Percentiles rank a stretch among this genome's conserved stretches.
phyloP scores from a whole-genome alignment of 2,329 filamentous ascomycete genomes.

The Pseudonectria buxi region DNA sequence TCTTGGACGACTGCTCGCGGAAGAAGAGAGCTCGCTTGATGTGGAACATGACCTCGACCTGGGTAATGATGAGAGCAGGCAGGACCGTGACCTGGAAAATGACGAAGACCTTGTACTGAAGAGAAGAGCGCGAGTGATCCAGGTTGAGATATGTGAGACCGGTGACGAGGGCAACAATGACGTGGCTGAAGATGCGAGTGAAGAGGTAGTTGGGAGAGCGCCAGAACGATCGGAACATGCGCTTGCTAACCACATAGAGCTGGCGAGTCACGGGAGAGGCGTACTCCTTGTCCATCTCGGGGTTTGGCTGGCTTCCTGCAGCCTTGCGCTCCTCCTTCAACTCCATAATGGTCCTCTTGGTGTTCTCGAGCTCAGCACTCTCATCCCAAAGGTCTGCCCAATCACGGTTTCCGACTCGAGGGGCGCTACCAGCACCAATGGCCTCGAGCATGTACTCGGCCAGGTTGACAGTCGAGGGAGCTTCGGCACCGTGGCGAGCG shows the following conservation, averaged over 20 bases:
- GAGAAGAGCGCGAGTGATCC: constrained; percentile 64
- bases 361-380: constrained; percentile 60
- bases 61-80: constrained; percentile 73
- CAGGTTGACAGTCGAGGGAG: constrained; percentile 49
- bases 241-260: constrained; percentile 64
- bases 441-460: constrained; percentile 83
- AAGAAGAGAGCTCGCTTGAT: constrained; percentile 76
- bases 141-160: constrained; percentile 76
- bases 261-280: constrained; percentile 76
- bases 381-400: constrained; percentile 77
- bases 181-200: constrained; percentile 78
- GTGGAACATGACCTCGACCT: constrained; percentile 76
- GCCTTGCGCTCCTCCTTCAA: constrained; percentile 56
- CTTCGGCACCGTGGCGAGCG: constrained; percentile 52
- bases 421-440: constrained; percentile 66
- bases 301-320: constrained; percentile 36
- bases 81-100: constrained; percentile 86
- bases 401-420: constrained; percentile 66
- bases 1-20: constrained; percentile 78
- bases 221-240: constrained; percentile 77
- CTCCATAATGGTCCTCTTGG: constrained; percentile 59
- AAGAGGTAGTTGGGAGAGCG: constrained; percentile 84
- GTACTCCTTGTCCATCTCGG: constrained; percentile 63
- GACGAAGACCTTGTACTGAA: constrained; percentile 83
- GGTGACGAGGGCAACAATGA: constrained; percentile 69